Conservation (phyloP, 306 rosid genomes). For the Dicorynia guianensis region DNA sequence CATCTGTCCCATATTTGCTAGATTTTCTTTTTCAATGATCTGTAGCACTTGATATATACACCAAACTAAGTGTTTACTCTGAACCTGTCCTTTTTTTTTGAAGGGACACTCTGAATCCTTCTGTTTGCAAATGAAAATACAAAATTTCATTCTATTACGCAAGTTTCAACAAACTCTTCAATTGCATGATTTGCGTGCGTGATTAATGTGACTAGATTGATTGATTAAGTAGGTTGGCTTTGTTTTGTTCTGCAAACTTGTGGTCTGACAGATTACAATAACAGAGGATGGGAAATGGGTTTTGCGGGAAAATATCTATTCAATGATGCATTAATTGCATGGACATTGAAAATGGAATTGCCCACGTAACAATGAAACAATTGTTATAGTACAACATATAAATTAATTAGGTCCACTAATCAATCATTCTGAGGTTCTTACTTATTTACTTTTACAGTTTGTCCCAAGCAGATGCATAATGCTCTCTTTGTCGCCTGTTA, state of each 20-base stretch:
- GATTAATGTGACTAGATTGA: background rate
- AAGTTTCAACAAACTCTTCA: background rate
- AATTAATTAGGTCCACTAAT: constrained; percentile 35
- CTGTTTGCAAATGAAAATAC: no score
- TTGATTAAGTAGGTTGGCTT: background rate
- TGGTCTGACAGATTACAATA: no score
- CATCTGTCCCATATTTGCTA: background rate
- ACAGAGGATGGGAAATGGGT: background rate
- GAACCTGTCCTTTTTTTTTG: no score
- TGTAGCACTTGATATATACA: background rate
- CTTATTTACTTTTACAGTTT: constrained; percentile 19
- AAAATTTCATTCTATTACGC: background rate
- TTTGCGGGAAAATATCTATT: constrained; percentile 31
- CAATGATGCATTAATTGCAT: constrained; percentile 40
- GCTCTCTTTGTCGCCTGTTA: constrained; percentile 17
- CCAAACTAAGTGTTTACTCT: background rate
- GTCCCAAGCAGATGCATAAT: constrained; percentile 16
- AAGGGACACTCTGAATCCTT: no score
- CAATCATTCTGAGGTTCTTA: constrained; percentile 20
- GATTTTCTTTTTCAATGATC: background rate
- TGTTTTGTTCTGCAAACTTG: background rate
- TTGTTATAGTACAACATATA: constrained; percentile 23
- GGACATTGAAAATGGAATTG: constrained; percentile 12
- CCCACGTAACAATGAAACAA: background rate
- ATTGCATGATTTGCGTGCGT: background rate